A percentile compares a stretch with the other conserved stretches of the same genome.
These are phyloP conservation scores for Thermomucor indicae-seudaticae DNA, from an alignment of 371 early-diverging fungal genomes.

Conservation along the genomic window DNA sequence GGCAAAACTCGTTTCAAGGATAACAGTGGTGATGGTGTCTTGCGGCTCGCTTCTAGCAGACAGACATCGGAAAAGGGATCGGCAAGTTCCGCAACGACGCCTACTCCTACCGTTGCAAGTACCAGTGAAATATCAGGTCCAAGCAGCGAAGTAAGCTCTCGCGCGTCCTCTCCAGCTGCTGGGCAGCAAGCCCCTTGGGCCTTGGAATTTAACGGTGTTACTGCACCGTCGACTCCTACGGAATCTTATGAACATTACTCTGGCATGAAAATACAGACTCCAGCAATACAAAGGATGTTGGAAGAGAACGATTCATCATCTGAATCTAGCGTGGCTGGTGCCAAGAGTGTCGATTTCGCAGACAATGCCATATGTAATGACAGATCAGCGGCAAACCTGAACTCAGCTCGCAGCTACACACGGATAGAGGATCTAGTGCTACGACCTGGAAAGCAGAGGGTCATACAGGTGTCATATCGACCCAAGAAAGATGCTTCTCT, in stretches of 20 bases:
- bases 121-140: neutral
- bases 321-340: neutral
- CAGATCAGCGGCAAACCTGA: conserved; percentile 1
- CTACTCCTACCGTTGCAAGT: neutral
- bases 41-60: neutral
- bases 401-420: conserved; percentile 33
- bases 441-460: conserved; percentile 82
- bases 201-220: neutral
- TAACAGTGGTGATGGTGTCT: conserved; percentile 1
- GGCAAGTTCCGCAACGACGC: neutral
- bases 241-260: no score
- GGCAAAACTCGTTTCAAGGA: conserved; percentile 4
- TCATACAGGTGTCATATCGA: conserved; percentile 77
- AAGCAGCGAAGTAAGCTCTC: neutral
- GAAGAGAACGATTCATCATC: neutral
- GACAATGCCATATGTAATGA: neutral
- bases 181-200: neutral
- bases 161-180: neutral
- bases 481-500: conserved; percentile 62
- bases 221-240: neutral
- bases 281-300: neutral
- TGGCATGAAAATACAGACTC: neutral
- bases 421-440: conserved; percentile 87
- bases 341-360: neutral
- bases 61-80: neutral